Percentiles rank a stretch among this genome's conserved stretches.
These are phyloP conservation scores for Amphichorda felina DNA, from an alignment of 2,329 filamentous ascomycete species.

Conservation along the genomic window DNA sequence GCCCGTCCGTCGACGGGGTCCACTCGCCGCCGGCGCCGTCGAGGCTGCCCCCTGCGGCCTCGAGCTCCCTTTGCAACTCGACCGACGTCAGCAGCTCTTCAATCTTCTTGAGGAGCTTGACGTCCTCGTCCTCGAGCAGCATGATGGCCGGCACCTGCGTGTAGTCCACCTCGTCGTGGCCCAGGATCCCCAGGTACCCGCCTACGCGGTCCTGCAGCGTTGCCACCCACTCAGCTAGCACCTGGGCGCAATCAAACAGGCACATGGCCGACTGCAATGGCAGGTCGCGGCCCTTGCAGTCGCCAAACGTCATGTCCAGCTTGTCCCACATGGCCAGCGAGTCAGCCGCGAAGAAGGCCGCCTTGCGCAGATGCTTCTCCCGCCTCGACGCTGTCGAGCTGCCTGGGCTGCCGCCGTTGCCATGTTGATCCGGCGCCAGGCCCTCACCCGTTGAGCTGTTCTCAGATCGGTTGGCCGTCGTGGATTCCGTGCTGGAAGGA, in stretches of 20 bases:
- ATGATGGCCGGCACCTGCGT: slow-evolving; percentile 75
- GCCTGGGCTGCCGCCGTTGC: background rate
- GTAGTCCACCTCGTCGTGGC: slow-evolving; percentile 70
- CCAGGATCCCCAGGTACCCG: slow-evolving; percentile 74
- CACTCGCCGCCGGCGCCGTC: slow-evolving; percentile 40
- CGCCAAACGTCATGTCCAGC: slow-evolving; percentile 73
- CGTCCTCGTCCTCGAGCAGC: slow-evolving; percentile 84
- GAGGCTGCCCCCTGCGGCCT: slow-evolving; percentile 24
- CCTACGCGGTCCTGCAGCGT: slow-evolving; percentile 93
- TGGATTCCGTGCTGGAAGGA: slow-evolving; percentile 37
- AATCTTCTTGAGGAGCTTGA: slow-evolving; percentile 73
- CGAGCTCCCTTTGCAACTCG: slow-evolving; percentile 62
- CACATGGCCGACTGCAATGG: slow-evolving; percentile 87
- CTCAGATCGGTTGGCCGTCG: slow-evolving; percentile 29
- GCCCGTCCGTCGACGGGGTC: slow-evolving; percentile 41
- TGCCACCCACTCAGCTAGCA: slow-evolving; percentile 87
- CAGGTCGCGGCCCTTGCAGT: slow-evolving; percentile 72
- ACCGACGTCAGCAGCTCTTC: slow-evolving; percentile 65
- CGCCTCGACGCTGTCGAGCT: slow-evolving; percentile 39
- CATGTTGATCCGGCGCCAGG: slow-evolving; percentile 1
- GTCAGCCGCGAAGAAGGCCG: slow-evolving; percentile 91
- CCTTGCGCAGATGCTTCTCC: slow-evolving; percentile 81
- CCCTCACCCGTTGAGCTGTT: slow-evolving; percentile 28
- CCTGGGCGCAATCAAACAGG: slow-evolving; percentile 85
- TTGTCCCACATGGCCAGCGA: slow-evolving; percentile 83